Conservation (phyloP, 192 early-diverging fungal genomes). For the Mortierella alpina region DNA sequence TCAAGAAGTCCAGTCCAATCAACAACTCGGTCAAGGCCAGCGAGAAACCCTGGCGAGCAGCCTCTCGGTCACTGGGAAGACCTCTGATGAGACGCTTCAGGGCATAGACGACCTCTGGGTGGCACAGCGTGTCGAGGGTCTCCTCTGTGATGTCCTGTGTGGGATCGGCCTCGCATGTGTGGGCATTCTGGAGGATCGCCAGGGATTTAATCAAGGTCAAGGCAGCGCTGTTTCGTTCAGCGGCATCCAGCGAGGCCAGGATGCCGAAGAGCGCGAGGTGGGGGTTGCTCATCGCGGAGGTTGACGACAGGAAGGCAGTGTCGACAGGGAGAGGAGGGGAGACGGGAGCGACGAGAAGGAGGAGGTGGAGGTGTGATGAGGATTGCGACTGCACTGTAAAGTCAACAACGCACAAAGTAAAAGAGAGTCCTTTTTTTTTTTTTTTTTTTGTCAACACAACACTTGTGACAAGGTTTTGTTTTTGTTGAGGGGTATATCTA, state of each 20-base stretch:
- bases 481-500: too few species aligned
- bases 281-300: conserved; percentile 43
- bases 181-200: conserved; percentile 62
- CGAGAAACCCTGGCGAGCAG: conserved; percentile 95
- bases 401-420: background rate
- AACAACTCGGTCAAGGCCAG: conserved; percentile 86
- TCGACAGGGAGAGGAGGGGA: background rate
- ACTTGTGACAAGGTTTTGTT: too few species aligned
- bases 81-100: conserved; percentile 90
- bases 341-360: background rate
- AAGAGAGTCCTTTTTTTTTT: background rate
- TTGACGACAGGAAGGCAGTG: background rate
- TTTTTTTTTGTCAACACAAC: background rate
- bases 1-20: conserved; percentile 51
- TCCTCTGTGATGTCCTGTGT: conserved; percentile 66
- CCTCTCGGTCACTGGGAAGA: conserved; percentile 84
- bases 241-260: conserved; percentile 80
- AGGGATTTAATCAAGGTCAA: conserved; percentile 69
- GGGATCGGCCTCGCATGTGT: conserved; percentile 36
- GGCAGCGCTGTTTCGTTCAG: conserved; percentile 73
- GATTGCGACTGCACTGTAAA: background rate
- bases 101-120: conserved; percentile 88
- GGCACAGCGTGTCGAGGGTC: conserved; percentile 70
- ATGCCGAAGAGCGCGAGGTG: conserved; percentile 80
- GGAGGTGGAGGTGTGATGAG: conserved; percentile 1